Base-by-base conservation (phyloP, 2,329 filamentous ascomycete genomes). In the Fusarium piperis region DNA sequence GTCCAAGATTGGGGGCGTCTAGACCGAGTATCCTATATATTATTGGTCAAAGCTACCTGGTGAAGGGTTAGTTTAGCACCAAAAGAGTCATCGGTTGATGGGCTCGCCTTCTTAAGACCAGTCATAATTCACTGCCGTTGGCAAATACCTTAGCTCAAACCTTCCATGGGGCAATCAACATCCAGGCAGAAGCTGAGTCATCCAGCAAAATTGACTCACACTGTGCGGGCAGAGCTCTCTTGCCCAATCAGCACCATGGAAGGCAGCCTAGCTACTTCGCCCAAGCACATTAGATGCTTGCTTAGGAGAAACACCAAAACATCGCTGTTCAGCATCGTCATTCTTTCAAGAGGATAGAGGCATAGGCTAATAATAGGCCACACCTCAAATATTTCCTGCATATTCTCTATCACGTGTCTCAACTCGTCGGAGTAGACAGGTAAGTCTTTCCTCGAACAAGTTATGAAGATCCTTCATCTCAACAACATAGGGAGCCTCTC, bases 271-370 rank as follows among this genome's bases (percentile, higher is more conserved):
- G n/a, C 52, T 11, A 30, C 53, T 59, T 26, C 28, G 16, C 26
- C 13, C 32, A 52, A 26, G 11, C 52, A 35, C 10, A 35, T 20
- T 18, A 10, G 32, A 67, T 26, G 35, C 46, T 62, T 33, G 38
- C 16, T 23, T 44, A 15, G 26, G 35, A 68, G 59, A 67, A 64
- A 56, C 70, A 73, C 66, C 59, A 67, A 61, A 55, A 59, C 15
- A 55, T 23, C 33, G n/a, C 26, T 28, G 46, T 26, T 35, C 15
- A 26, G 41, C 23, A 48, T 35, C 33, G 6, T 48, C 23, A 51
- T 44, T 57, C 41, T 20, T 26, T 55, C 23, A 36, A 28, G 30
- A 36, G 52, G 10, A 35, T 15, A 15, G 10, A 28, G 52, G 15
- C 52, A 55, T 16, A n/a, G 11, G 36, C 33, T 5, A 38, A 41